Evolutionary conservation across 805 yeast species (phyloP).

Genomic region (Yamadazyma endophytica): DNA sequence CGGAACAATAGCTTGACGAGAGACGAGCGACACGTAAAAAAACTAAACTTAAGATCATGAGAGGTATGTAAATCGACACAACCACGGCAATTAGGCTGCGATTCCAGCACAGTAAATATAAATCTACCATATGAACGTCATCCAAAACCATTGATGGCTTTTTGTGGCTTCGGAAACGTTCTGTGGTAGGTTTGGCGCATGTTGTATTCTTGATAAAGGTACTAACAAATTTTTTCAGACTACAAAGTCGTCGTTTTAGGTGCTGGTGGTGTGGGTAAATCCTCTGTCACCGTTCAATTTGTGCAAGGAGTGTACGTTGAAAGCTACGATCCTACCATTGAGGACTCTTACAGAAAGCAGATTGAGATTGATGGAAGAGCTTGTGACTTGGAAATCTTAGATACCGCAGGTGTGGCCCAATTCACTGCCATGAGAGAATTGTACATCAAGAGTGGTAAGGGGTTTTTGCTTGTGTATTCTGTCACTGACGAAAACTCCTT

Average conservation of each 20-base stretch:
- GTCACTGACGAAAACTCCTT: slow-evolving; percentile 63
- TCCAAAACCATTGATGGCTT: not conserved
- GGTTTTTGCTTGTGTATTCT: slow-evolving; percentile 54
- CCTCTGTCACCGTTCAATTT: slow-evolving; percentile 87
- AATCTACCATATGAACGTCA: too few species aligned
- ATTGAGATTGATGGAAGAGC: slow-evolving; percentile 84
- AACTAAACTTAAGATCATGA: slow-evolving; percentile 7
- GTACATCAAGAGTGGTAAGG: slow-evolving; percentile 84
- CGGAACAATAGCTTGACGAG: too few species aligned
- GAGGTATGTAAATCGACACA: slow-evolving; percentile 14
- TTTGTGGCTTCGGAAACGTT: not conserved
- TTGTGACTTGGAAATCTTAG: slow-evolving; percentile 71
- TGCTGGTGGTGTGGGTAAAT: slow-evolving; percentile 97
- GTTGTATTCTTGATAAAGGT: not conserved
- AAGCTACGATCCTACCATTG: slow-evolving; percentile 94
- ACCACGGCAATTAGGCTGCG: too few species aligned
- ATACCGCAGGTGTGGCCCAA: slow-evolving; percentile 72
- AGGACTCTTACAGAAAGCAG: slow-evolving; percentile 89
- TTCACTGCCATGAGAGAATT: slow-evolving; percentile 93
- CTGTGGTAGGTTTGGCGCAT: not conserved
- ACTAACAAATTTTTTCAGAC: slow-evolving; percentile 44
- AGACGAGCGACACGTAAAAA: slow-evolving; percentile 5
- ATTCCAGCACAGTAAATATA: too few species aligned
- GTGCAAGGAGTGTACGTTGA: slow-evolving; percentile 89
- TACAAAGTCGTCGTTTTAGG: slow-evolving; percentile 90